These are phyloP conservation scores for Penicillium ucsense DNA, from an alignment of 495 filamentous ascomycete genomes.

Conservation along the genomic window DNA sequence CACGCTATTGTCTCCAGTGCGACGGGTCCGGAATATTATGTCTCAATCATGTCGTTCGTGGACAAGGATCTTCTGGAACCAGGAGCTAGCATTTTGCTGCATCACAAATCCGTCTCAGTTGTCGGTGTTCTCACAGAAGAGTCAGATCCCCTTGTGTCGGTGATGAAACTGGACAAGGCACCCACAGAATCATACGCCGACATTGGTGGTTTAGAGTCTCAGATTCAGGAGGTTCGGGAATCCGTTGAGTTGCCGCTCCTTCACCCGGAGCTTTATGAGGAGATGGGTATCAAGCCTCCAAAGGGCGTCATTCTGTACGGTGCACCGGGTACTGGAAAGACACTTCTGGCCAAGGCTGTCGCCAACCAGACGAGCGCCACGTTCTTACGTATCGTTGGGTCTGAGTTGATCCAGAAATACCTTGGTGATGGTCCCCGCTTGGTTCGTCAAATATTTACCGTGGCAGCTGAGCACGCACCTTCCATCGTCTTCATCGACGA, in stretches of 20 bases:
- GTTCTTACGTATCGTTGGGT: slow-evolving; percentile 95
- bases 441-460: slow-evolving; percentile 95
- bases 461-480: slow-evolving; percentile 90
- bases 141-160: slow-evolving; percentile 87
- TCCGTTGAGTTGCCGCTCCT: slow-evolving; percentile 92
- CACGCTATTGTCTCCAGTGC: slow-evolving; percentile 98
- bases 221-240: slow-evolving; percentile 97
- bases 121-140: slow-evolving; percentile 97
- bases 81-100: slow-evolving; percentile 87
- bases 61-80: slow-evolving; percentile 98
- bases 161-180: slow-evolving; percentile 99
- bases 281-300: slow-evolving; percentile 99
- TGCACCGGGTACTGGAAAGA: slow-evolving; percentile 95
- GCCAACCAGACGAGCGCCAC: slow-evolving; percentile 98
- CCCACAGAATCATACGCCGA: slow-evolving; percentile 98
- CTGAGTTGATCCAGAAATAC: slow-evolving; percentile 98
- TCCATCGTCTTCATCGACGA: slow-evolving; percentile 99
- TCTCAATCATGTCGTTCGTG: slow-evolving; percentile 99
- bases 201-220: slow-evolving; percentile 88
- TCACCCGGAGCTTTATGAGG: slow-evolving; percentile 96
- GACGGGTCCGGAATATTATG: slow-evolving; percentile 97
- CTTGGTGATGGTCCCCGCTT: slow-evolving; percentile 91
- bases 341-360: slow-evolving; percentile 91
- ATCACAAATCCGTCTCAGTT: slow-evolving; percentile 97
- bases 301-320: slow-evolving; percentile 99